These are phyloP conservation scores for Sphenostylis stenocarpa DNA, from an alignment of 306 rosid species.

Conservation along the genomic window DNA sequence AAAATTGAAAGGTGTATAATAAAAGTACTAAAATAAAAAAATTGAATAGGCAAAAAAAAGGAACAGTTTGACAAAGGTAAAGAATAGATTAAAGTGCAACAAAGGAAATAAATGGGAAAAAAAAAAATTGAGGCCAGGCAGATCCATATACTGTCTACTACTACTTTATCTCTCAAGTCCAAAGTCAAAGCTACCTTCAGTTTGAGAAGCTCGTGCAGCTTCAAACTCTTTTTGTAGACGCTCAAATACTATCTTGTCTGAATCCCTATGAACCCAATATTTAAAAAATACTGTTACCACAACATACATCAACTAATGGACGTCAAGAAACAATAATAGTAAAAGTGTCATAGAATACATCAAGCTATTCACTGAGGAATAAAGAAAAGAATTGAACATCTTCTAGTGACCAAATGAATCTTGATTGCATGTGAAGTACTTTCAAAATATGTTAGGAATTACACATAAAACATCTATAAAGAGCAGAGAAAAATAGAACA, in stretches of 20 bases:
- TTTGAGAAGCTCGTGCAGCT: constrained; percentile 79
- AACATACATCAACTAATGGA: constrained; percentile 12
- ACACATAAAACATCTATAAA: background rate
- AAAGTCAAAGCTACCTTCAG: constrained; percentile 61
- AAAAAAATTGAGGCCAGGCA: constrained; percentile 18
- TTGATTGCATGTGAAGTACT: background rate
- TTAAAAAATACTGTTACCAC: background rate
- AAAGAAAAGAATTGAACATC: background rate
- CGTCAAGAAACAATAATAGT: constrained; percentile 15
- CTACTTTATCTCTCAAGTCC: background rate
- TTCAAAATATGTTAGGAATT: constrained; percentile 9
- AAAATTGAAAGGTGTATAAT: background rate
- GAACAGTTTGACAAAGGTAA: background rate
- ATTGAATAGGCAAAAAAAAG: background rate
- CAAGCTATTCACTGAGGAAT: background rate
- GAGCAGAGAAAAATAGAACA: background rate
- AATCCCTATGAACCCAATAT: constrained; percentile 59
- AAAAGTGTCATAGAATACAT: background rate
- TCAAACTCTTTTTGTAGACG: constrained; percentile 86
- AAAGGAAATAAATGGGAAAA: background rate
- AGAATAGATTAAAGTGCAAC: background rate
- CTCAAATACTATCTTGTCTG: constrained; percentile 81
- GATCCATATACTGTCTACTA: background rate
- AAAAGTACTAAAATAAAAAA: background rate
- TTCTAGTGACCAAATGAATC: constrained; percentile 1